Percentiles rank a stretch among this genome's conserved stretches.
These are phyloP conservation scores for Asterochloris sp. DNA, from an alignment of 139 green algal species.

Conservation along the genomic window DNA sequence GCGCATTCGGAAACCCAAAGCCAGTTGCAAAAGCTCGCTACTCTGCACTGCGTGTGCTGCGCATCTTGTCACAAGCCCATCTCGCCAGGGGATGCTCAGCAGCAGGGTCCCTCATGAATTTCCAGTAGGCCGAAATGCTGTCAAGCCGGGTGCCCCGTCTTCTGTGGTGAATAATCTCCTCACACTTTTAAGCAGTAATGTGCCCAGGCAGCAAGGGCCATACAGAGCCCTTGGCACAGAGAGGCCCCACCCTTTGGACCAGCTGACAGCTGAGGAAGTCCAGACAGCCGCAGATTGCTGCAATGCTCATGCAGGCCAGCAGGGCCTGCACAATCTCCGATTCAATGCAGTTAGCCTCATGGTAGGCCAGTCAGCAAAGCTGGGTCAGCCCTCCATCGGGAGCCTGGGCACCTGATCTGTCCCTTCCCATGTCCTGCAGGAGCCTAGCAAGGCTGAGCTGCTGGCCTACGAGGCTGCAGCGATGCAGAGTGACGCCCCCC, in stretches of 20 bases:
- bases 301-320: constrained; percentile 18
- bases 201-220: too few species aligned
- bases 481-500: background rate
- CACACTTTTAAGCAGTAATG: too few species aligned
- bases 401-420: too few species aligned
- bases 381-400: background rate
- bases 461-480: constrained; percentile 36
- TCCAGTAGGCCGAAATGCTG: too few species aligned
- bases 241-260: constrained; percentile 40
- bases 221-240: too few species aligned
- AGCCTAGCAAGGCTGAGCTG: constrained; percentile 48
- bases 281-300: constrained; percentile 24
- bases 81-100: constrained; percentile 16
- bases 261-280: constrained; percentile 41
- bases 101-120: background rate
- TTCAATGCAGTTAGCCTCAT: constrained; percentile 48
- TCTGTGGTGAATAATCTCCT: too few species aligned
- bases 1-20: too few species aligned
- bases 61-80: background rate
- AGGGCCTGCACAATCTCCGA: constrained; percentile 26
- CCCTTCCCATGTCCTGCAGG: constrained; percentile 22
- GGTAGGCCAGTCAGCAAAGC: constrained; percentile 19
- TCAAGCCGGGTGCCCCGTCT: too few species aligned
- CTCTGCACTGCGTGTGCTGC: constrained; percentile 11
- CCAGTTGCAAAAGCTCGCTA: too few species aligned